These are phyloP conservation scores for Paramecium primaurelia DNA, from an alignment of 73 alveolate species.

Conservation along the genomic window DNA sequence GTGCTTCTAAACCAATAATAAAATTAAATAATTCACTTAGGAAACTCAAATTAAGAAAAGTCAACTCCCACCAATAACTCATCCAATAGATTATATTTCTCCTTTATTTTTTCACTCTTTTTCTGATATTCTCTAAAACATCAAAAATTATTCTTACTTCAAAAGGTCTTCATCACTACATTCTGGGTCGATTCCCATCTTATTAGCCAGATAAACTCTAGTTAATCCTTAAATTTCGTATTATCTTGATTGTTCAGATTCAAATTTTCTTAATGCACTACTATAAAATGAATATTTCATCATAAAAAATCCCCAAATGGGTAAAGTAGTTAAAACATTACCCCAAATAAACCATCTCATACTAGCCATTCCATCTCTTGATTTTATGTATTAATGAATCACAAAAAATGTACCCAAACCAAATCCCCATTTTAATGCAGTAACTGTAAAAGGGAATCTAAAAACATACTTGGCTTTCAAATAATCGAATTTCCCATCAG, in stretches of 20 bases:
- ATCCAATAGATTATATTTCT: not conserved
- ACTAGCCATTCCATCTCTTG: constrained; percentile 34
- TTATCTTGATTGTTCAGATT: constrained; percentile 28
- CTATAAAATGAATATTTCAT: constrained; percentile 55
- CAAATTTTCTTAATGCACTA: constrained; percentile 45
- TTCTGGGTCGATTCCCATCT: constrained; percentile 26
- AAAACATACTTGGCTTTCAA: constrained; percentile 52
- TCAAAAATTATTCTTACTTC: not conserved
- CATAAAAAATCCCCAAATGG: constrained; percentile 63
- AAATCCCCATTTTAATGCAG: constrained; percentile 57
- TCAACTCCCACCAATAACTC: constrained; percentile 7
- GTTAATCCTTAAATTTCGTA: constrained; percentile 26
- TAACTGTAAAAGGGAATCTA: constrained; percentile 55
- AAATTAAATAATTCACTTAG: not conserved
- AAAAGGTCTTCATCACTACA: constrained; percentile 45
- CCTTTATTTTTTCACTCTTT: not conserved
- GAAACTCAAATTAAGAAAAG: not conserved
- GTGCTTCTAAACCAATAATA: not conserved
- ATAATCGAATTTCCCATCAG: constrained; percentile 41
- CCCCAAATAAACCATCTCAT: constrained; percentile 63
- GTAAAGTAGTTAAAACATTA: constrained; percentile 46
- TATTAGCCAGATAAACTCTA: constrained; percentile 40
- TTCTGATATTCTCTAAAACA: not conserved
- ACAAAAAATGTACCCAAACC: constrained; percentile 58
- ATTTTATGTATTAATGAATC: constrained; percentile 39